Base-by-base conservation (phyloP, 164 flowering plant genomes). In the Macadamia tetraphylla region DNA sequence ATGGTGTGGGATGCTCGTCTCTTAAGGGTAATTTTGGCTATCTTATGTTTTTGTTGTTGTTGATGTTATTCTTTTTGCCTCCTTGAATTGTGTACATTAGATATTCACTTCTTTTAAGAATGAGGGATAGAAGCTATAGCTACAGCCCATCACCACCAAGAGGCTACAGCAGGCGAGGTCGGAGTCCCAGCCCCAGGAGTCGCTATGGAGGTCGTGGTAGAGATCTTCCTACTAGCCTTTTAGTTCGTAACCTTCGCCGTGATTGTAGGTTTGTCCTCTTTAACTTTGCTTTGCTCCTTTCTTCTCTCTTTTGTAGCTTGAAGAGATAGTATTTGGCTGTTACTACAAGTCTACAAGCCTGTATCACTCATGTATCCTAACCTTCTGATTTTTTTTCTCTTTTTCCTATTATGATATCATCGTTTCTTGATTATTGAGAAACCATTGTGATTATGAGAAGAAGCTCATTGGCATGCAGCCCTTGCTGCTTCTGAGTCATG, bases 121-220 rank as follows among this genome's bases (percentile, higher is more conserved):
- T 94, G 99, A 86, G 99, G 77, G 96, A 92, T 6, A 84, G 99
- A 70, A 92, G 94, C 68, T 92, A 91, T 81, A 87, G 88, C 63
- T 86, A 84, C 75, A 87, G 86, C 65, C 97, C 93, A 0, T 86
- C 95, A 18, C 57, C 97, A 23, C 88, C 97, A 35, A 87, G 95
- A 73, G 84, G 86, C 48, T 83, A 83, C 71, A 79, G 91, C 23
- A 76, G 93, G 70, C 79, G 92, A 67, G 65, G 82, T 18, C 74
- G 86, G 51, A 94, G 96, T 71, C 95, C 95, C 35, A 90, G 89
- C 64, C 95, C 98, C 6, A 77, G 92, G 68, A 86, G 84, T 51
- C 87, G 83, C 14, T 75, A 84, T 77, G 82, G 87, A 52, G 86
- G 86, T 56, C 88, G 85, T 70, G 67, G 74, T 32, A 82, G 87